These are phyloP conservation scores for Dactylellina leptospora DNA, from an alignment of 2,329 filamentous ascomycete genomes.

Conservation along the genomic window DNA sequence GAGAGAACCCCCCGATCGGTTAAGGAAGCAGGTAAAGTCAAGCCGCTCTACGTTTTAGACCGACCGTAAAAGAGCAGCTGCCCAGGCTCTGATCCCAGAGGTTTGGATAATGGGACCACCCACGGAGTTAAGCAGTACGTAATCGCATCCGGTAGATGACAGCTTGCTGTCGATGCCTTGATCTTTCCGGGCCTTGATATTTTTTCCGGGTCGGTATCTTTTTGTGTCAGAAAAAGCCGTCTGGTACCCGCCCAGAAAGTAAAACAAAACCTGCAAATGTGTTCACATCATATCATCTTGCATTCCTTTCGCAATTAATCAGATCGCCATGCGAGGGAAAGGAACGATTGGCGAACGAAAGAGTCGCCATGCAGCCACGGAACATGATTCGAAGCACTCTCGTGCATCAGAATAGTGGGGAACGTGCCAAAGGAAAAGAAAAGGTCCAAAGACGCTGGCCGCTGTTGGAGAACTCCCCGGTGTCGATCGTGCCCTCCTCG, in stretches of 20 bases:
- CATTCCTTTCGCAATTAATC: conserved; percentile 53
- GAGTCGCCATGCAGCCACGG: conserved; percentile 52
- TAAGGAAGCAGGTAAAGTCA: conserved; percentile 37
- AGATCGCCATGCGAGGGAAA: conserved; percentile 52
- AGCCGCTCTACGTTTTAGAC: conserved; percentile 16
- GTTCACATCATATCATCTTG: conserved; percentile 52
- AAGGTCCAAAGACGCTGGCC: conserved; percentile 14
- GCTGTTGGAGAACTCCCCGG: conserved; percentile 45
- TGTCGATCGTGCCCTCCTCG: conserved; percentile 45
- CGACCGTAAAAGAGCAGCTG: neutral
- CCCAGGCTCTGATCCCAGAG: conserved; percentile 49
- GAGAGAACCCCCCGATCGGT: conserved; percentile 45
- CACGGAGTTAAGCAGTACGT: conserved; percentile 51
- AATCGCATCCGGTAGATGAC: conserved; percentile 39
- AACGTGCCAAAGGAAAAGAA: conserved; percentile 50
- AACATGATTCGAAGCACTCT: conserved; percentile 54
- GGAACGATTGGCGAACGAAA: conserved; percentile 53
- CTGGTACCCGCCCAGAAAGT: no score
- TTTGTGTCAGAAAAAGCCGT: no score
- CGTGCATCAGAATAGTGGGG: conserved; percentile 53
- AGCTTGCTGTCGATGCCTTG: conserved; percentile 46
- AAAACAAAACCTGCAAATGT: conserved; percentile 33
- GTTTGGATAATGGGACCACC: conserved; percentile 47
- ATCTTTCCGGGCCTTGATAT: conserved; percentile 46
- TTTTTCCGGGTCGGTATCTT: conserved; percentile 36